phyloP scores from a whole-genome alignment of 352 stramenopile genomes.

The Pilasporangium apinafurcum region DNA sequence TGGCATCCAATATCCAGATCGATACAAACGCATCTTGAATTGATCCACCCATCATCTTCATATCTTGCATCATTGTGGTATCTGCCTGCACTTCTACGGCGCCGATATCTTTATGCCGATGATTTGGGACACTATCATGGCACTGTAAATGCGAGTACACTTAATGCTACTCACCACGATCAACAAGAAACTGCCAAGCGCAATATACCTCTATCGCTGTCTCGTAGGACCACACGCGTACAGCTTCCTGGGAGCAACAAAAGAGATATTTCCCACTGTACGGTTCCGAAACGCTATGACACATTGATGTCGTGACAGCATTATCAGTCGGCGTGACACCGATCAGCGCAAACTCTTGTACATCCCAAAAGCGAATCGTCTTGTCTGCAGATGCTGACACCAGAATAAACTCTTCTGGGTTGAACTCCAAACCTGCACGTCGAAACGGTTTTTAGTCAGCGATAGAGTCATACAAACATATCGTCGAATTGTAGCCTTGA shows the following conservation, averaged over 20 bases:
- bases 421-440: conserved; percentile 60
- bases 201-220: conserved; percentile 64
- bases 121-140: conserved; percentile 63
- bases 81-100: conserved; percentile 53
- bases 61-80: conserved; percentile 74
- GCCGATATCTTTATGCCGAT: conserved; percentile 45
- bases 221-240: conserved; percentile 84
- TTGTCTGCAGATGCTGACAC: conserved; percentile 71
- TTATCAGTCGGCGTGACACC: conserved; percentile 77
- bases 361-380: conserved; percentile 81
- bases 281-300: conserved; percentile 67
- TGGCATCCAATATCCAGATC: conserved; percentile 74
- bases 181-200: not conserved
- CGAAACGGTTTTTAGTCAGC: not conserved
- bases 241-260: conserved; percentile 65
- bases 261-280: conserved; percentile 78
- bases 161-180: not conserved
- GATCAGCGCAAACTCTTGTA: conserved; percentile 80
- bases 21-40: conserved; percentile 81
- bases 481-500: no score
- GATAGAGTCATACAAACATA: no score
- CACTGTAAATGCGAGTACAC: conserved; percentile 26
- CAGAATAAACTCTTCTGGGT: conserved; percentile 82
- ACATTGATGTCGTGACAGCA: conserved; percentile 72
- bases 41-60: conserved; percentile 77